Base-by-base conservation (phyloP, 1,284 basidiomycete genomes). In the Ganoderma leucocontextum region DNA sequence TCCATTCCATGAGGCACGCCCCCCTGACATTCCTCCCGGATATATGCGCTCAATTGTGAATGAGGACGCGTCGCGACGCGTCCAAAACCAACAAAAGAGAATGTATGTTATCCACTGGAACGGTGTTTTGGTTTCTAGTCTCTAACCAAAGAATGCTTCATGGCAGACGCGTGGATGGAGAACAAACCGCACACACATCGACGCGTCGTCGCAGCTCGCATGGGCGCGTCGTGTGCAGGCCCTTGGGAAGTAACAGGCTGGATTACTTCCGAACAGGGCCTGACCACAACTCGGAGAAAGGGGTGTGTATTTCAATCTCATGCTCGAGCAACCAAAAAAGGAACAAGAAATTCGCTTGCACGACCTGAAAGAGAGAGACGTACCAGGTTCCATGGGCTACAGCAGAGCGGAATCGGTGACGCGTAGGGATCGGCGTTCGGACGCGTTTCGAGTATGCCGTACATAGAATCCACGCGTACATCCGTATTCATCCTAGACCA, bases 391-490 rank as follows among this genome's bases (percentile, higher is more conserved):
- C 10, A 12, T 25, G 10, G 4, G 22, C 22, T 49, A 25, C 4
- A 25, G 47, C 22, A 25, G 47, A 25, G 47, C 33, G 29, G 22
- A 55, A 33, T 35, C 29, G 52, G 6, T 53, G 36, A 33, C 35
- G 38, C 36, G 9, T 38, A 41, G 53, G 41, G 22, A 55, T 22
- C 4, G 25, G 25, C 36, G 25, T 19, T 7, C 52, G 52, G 49
- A 63, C 62, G 52, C 33, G 35, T 63, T n/a, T 47, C 25, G 42
- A 8, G 25, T 25, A 33, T 35, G 41, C 41, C 60, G 52, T 35
- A 55, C 15, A 35, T 13, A 15, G 13, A 55, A 55, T 35, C 8
- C 52, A 55, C 29, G 52, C 15, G 52, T 55, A 55, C 15, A 55
- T 35, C 52, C 52, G 6, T 13, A 33, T 35, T 55, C 52, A 55